These are phyloP conservation scores for Albophoma yamanashiensis DNA, from an alignment of 2,329 filamentous ascomycete genomes.

Conservation along the genomic window DNA sequence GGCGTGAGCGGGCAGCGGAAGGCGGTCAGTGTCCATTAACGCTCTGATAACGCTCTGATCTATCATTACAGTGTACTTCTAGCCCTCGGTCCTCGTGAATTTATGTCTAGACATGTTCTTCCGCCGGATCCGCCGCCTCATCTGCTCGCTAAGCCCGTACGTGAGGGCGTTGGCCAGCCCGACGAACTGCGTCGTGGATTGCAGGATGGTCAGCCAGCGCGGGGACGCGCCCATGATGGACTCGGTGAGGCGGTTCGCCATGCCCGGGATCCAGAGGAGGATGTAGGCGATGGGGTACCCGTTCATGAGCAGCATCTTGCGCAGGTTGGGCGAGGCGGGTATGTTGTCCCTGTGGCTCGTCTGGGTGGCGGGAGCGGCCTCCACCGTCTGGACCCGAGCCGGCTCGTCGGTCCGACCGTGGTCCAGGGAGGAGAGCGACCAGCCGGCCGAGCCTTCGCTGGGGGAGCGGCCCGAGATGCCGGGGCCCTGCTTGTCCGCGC, in stretches of 20 bases:
- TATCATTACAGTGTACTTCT: not conserved
- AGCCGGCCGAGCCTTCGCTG: not conserved
- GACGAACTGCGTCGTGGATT: conserved; percentile 24
- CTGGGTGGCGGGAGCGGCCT: not conserved
- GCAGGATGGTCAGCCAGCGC: conserved; percentile 15
- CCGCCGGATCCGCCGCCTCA: conserved; percentile 2
- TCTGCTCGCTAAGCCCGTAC: conserved; percentile 24
- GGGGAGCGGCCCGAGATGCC: not conserved
- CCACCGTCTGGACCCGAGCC: not conserved
- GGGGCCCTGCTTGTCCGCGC: not conserved
- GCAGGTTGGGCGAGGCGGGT: conserved; percentile 9
- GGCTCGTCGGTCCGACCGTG: not conserved
- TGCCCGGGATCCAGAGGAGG: conserved; percentile 26
- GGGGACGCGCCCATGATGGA: conserved; percentile 8
- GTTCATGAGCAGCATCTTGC: conserved; percentile 23
- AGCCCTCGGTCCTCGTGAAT: not conserved
- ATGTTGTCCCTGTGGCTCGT: not conserved
- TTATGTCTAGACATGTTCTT: not conserved
- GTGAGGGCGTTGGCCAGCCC: conserved; percentile 26
- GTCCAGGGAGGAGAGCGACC: not conserved
- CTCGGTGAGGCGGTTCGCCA: conserved; percentile 21
- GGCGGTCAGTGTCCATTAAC: not conserved
- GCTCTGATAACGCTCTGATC: too few relatives aligned
- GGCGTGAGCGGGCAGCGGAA: too few relatives aligned
- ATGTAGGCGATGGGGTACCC: conserved; percentile 26